These are phyloP conservation scores for Bruguiera hainesii DNA, from an alignment of 441 rosid genomes.

Conservation along the genomic window DNA sequence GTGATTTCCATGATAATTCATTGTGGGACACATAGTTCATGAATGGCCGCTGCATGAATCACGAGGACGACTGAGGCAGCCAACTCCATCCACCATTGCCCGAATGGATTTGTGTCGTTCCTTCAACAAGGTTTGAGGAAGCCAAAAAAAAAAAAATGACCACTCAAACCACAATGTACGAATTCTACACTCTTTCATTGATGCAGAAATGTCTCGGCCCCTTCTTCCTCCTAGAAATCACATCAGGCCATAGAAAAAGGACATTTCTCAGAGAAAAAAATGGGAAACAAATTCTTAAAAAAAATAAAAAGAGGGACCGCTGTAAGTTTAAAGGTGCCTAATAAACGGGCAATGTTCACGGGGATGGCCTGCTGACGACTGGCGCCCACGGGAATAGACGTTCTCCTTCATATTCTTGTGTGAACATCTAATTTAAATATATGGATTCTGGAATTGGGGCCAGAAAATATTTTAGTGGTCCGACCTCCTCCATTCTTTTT, in stretches of 20 bases:
- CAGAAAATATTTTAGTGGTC: constrained; percentile 15
- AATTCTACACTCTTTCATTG: neutral
- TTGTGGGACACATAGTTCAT: too few relatives aligned
- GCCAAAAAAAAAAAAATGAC: neutral
- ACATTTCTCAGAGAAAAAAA: neutral
- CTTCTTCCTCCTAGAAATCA: neutral
- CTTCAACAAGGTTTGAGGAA: constrained; percentile 2
- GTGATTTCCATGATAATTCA: too few relatives aligned
- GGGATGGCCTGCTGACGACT: constrained; percentile 8
- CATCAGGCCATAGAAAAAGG: neutral
- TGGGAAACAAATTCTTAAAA: too few relatives aligned
- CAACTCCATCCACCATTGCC: neutral
- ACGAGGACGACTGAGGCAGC: neutral
- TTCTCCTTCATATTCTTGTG: constrained; percentile 8
- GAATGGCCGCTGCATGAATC: too few relatives aligned
- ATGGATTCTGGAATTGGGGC: neutral
- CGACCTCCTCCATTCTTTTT: neutral
- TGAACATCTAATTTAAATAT: neutral
- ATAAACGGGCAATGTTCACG: constrained; percentile 18
- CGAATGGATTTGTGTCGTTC: constrained; percentile 1
- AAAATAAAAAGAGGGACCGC: too few relatives aligned
- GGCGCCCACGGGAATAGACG: constrained; percentile 24
- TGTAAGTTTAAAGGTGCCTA: neutral
- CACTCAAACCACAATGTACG: neutral
- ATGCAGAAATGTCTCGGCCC: neutral